Evolutionary conservation across 352 stramenopile genomes (phyloP), one percentile per base, ranked within the genome.

Genomic region (Phytophthora pseudosyringae): DNA sequence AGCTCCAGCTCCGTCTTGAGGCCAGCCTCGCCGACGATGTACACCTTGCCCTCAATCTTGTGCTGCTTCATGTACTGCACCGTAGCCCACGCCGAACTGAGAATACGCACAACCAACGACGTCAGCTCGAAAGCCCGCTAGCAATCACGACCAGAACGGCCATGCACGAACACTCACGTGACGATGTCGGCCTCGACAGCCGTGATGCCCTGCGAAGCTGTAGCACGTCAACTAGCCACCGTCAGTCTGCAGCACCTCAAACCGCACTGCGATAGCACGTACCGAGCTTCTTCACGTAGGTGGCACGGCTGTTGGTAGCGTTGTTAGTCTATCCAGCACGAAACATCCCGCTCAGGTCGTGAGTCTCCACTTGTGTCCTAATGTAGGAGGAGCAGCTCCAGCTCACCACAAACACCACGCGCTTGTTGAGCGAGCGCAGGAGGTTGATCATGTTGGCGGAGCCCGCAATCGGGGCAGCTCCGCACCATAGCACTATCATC

Each of bases 271-370:
- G 11, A 28, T 25, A 45, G 12, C 16, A 64, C 67, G 5, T 53
- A 94, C 86, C 83, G n/a, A 95, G 78, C 62, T 93, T 93, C 71
- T 91, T 88, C 47, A 95, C 83, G 71, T 93, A 93, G 12, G 81
- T 81, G 31, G 89, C 83, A 59, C 86, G 75, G 56, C 75, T 90
- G 68, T 89, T 95, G 59, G 84, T 93, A 40, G 86, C 90, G 73
- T 95, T 95, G 72, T 95, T 93, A 36, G 86, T 95, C 86, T 95
- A 54, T 21, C 59, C 29, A 33, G 0, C n/a, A 33, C 21, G 2
- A 21, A 46, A 46, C 21, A 54, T 45, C 18, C n/a, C 16, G 8
- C 41, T 33, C 41, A 36, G 5, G 39, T 53, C 18, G 13, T 62
- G 10, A 70, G 38, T 61, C 25, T 55, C 39, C 15, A 26, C 26